Evolutionary conservation across 1,284 basidiomycete genomes (phyloP), one percentile per base, ranked within the genome.

Genomic region (Athelia psychrophila): DNA sequence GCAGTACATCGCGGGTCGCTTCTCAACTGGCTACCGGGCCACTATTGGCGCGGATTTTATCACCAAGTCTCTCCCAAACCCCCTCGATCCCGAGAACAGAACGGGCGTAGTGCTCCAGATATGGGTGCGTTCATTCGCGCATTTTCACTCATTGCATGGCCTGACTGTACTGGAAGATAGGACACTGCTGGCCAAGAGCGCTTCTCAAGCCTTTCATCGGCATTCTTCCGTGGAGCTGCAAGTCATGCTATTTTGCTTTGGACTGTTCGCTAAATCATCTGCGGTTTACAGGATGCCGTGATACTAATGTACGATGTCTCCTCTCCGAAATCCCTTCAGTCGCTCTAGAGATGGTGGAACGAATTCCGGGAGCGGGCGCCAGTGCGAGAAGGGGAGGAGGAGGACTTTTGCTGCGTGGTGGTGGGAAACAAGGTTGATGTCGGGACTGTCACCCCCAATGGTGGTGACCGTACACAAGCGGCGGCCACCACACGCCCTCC

Each of bases 1-100:
- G 23, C 44, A 46, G 44, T 46, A 46, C 25, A 46, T 46, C 16
- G 16, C 44, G 5, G 81, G 84, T 42, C 78, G 79, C 24, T 93
- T 92, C 67, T 83, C 85, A 4, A 80, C 78, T 78, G 81, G 81
- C 2, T 93, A 93, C 66, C 76, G 87, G 51, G 86, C 91, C 3
- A 93, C 91, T 2, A 92, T 93, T 48, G 91, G 90, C 15, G 85
- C 87, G 19, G 91, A 93, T 68, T 93, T 93, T 54, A 85, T 91
- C 45, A 79, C 83, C 0, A 91, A 89, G 65, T 81, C 79, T 0
- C 59, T 90, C 12, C 80, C 84, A 2, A 82, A 86, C 63, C 77
- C 83, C 49, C 75, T 62, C 10, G 72, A 73, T 47, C 70, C 74
- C 42, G 76, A 73, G 2, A 77, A 87, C 56, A 16, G 38, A 42